Evolutionary conservation across 1,139 yeast genomes (phyloP).

Genomic region (Suhomyces kunorum): DNA sequence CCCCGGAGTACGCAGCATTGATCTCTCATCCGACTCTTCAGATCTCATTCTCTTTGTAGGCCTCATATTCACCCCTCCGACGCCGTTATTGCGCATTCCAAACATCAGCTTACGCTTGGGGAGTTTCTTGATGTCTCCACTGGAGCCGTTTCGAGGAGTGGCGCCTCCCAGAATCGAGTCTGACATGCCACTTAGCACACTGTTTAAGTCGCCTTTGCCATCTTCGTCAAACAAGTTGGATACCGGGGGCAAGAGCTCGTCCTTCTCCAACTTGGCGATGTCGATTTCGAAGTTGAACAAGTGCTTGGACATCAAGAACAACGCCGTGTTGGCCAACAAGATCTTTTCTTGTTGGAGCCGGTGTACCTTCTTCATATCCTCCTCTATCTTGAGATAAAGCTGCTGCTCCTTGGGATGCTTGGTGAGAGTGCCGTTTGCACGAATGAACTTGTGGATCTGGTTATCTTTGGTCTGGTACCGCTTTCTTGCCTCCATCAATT

Average conservation of each 20-base stretch:
- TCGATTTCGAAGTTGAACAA: slow-evolving; percentile 71
- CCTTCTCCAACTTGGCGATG: slow-evolving; percentile 72
- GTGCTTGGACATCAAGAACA: slow-evolving; percentile 75
- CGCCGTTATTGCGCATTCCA: slow-evolving; percentile 10
- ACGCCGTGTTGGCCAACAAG: slow-evolving; percentile 77
- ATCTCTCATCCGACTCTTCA: slow-evolving; percentile 21
- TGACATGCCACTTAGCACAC: slow-evolving; percentile 21
- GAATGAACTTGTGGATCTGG: slow-evolving; percentile 78
- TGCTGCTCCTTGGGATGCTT: slow-evolving; percentile 83
- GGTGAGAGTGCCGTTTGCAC: slow-evolving; percentile 78
- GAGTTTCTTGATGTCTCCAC: slow-evolving; percentile 20
- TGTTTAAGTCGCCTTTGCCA: slow-evolving; percentile 13
- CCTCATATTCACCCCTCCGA: slow-evolving; percentile 16
- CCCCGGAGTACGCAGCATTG: slow-evolving; percentile 13
- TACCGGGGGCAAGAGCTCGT: slow-evolving; percentile 71
- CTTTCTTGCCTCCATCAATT: slow-evolving; percentile 64
- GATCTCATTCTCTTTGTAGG: slow-evolving; percentile 32
- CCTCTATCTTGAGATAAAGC: slow-evolving; percentile 64
- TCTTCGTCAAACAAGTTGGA: slow-evolving; percentile 27
- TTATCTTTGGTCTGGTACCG: slow-evolving; percentile 72
- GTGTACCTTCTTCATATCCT: slow-evolving; percentile 63
- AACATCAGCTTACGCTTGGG: slow-evolving; percentile 10
- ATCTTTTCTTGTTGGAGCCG: slow-evolving; percentile 77
- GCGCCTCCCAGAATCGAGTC: slow-evolving; percentile 34
- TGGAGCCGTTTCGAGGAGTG: slow-evolving; percentile 31